phyloP scores from a whole-genome alignment of 371 early-diverging fungal species.

The Rhizopus arrhizus region DNA sequence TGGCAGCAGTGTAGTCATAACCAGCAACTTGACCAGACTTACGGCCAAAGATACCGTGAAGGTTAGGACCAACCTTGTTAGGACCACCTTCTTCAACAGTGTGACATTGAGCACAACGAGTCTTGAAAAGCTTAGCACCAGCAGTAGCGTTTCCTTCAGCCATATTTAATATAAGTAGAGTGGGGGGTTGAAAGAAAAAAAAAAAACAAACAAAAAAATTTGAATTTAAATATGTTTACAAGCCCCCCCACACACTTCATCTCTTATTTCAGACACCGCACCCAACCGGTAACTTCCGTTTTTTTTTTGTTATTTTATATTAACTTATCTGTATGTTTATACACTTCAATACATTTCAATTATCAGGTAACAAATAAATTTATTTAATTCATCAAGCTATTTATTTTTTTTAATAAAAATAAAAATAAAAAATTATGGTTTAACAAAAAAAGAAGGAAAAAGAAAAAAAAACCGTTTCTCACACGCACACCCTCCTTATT shows the following conservation, averaged over 20 bases:
- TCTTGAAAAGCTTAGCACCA: slow-evolving; percentile 99
- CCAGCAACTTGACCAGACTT: slow-evolving; percentile 86
- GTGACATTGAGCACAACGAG: slow-evolving; percentile 98
- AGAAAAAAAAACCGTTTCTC: slow-evolving; percentile 2
- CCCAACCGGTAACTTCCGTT: neutral
- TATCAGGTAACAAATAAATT: no score
- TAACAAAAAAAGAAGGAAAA: slow-evolving; percentile 10
- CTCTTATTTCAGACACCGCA: neutral
- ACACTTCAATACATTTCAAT: no score
- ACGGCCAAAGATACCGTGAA: slow-evolving; percentile 91
- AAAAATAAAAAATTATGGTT: neutral
- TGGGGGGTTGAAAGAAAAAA: slow-evolving; percentile 26
- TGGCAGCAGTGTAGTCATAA: slow-evolving; percentile 94
- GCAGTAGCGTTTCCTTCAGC: slow-evolving; percentile 53
- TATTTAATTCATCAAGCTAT: no score
- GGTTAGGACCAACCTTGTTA: slow-evolving; percentile 96
- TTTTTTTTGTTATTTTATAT: neutral
- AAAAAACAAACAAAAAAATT: slow-evolving; percentile 5
- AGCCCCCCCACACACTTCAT: neutral
- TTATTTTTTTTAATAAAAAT: no score
- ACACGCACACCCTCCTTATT: neutral
- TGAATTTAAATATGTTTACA: slow-evolving; percentile 1
- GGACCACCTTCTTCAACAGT: slow-evolving; percentile 87
- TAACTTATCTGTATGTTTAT: no score
- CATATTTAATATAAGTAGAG: slow-evolving; percentile 22